Evolutionary conservation across 805 yeast species (phyloP), one percentile per base, ranked within the genome.

Genomic region (Candida sonorensis): DNA sequence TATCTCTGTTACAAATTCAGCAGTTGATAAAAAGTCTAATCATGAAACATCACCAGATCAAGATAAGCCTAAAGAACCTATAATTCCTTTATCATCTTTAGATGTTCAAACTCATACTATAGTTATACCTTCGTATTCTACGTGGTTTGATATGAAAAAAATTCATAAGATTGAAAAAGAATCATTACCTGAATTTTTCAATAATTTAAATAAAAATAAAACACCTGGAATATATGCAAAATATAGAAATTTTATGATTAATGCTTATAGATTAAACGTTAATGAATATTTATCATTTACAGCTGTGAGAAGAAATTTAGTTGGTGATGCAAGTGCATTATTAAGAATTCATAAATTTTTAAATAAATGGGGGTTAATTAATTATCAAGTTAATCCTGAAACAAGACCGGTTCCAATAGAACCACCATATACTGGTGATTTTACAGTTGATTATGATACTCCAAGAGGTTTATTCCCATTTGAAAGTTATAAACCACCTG

Each of bases 401-500:
- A 66, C 77, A 33, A 72, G 78, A 41, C 92, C 94, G 4, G 69
- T 69, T 17, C 66, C 75, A 31, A 67, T 79, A 12, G 83, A 77
- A 35, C 81, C 85, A 27, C 88, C 87, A 15, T 75, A 68, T 45
- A 75, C 86, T 3, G 87, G 86, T 8, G 84, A 80, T 44, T 86
- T 77, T 61, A 72, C 77, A 34, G 79, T 84, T 2, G 78, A 75
- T 37, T 77, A 75, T 49, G 97, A 88, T 55, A 83, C 95, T 0
- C 97, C 97, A 30, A 68, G 94, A 42, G 97, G 97, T 0, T 62
- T 86, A 46, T 87, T 85, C 53, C 97, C 97, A 13, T 88, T 86
- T 59, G 88, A 86, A 53, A 76, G 88, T 17, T 83, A 76, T 59
- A 81, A 79, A 39, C 72, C 79, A 27, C 75, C 78, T 10, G 67